These are phyloP conservation scores for Haematococcus sp. DNA, from an alignment of 139 green algal genomes.

Conservation along the genomic window DNA sequence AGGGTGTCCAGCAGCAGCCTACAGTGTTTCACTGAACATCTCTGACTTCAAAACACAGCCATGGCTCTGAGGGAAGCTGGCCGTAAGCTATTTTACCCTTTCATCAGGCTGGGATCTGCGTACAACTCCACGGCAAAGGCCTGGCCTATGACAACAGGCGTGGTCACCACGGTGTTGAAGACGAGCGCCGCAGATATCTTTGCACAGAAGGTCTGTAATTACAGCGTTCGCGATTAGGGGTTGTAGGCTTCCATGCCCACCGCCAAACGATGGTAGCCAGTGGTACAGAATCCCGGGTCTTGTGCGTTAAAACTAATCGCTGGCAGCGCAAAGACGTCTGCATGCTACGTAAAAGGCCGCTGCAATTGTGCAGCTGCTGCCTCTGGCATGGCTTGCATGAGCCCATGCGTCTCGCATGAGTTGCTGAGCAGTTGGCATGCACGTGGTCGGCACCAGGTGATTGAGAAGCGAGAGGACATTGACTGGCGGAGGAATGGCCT, in stretches of 20 bases:
- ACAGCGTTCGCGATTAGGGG: neutral
- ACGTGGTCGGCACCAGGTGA: conserved; percentile 47
- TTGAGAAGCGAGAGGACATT: conserved; percentile 73
- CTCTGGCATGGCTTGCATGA: neutral
- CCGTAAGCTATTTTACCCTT: conserved; percentile 24
- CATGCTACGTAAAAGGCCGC: no score
- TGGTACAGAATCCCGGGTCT: neutral
- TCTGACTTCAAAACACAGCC: no score
- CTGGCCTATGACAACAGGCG: conserved; percentile 61
- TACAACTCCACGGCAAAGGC: conserved; percentile 65
- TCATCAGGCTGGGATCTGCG: conserved; percentile 29
- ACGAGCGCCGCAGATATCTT: conserved; percentile 85
- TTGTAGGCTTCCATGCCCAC: neutral
- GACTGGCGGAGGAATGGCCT: conserved; percentile 75
- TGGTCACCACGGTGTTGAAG: conserved; percentile 85
- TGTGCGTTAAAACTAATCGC: neutral
- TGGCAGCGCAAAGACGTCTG: neutral
- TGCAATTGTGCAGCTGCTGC: neutral
- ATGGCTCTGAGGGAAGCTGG: neutral
- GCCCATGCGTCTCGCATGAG: neutral
- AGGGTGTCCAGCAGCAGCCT: no score
- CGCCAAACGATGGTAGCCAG: neutral
- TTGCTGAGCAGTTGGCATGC: neutral
- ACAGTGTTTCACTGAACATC: no score
- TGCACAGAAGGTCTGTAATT: conserved; percentile 80